Evolutionary conservation across 768 basidiomycete genomes (phyloP).

Genomic region (Thelephora aurantiotincta): DNA sequence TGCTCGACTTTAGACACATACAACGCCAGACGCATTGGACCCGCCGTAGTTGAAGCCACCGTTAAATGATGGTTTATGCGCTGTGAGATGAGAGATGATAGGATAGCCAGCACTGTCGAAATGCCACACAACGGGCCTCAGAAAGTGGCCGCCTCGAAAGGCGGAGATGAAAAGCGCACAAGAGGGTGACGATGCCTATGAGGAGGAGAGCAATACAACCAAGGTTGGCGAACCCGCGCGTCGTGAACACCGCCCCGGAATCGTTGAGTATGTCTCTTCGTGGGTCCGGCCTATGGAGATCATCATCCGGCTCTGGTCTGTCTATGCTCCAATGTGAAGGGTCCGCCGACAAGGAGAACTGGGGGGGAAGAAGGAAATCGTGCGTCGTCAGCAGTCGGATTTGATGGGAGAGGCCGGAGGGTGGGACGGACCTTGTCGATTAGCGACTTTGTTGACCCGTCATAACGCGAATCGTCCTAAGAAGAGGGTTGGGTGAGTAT

Average conservation of each 20-base stretch:
- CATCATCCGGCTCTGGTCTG: conserved; percentile 52
- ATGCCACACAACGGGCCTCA: no score
- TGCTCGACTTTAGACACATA: no score
- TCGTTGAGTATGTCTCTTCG: conserved; percentile 17
- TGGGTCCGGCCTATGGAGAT: conserved; percentile 52
- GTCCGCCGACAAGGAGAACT: conserved; percentile 57
- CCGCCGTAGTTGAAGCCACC: conserved; percentile 32
- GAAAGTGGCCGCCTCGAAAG: no score
- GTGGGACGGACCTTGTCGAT: neutral
- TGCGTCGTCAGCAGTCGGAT: no score
- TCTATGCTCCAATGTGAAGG: conserved; percentile 50
- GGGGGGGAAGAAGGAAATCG: neutral
- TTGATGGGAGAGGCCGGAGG: neutral
- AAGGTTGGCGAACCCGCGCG: conserved; percentile 55
- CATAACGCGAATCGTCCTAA: neutral
- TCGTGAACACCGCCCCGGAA: conserved; percentile 33
- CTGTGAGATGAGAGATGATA: conserved; percentile 24
- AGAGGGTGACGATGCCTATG: conserved; percentile 34
- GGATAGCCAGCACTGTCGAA: conserved; percentile 28
- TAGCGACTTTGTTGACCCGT: neutral
- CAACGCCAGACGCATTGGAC: conserved; percentile 30
- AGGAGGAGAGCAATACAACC: conserved; percentile 52
- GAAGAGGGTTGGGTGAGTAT: neutral
- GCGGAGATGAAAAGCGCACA: conserved; percentile 27
- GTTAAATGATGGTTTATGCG: conserved; percentile 15